A percentile compares a stretch with the other conserved stretches of the same genome.
These are phyloP conservation scores for Rubia balearica DNA, from an alignment of 305 asterid genomes.

Conservation along the genomic window DNA sequence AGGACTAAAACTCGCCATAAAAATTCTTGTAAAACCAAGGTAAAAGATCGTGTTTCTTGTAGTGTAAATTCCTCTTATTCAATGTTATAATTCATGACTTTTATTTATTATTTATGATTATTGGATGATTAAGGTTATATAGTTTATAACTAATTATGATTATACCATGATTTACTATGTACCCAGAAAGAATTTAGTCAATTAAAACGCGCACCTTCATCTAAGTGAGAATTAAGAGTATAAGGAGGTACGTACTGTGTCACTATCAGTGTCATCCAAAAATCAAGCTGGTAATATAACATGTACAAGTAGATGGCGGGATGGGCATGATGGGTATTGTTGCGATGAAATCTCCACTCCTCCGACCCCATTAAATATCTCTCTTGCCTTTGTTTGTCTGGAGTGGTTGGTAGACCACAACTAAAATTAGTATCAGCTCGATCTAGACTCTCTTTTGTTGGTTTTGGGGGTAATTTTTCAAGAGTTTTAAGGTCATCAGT, in stretches of 20 bases:
- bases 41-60: too few relatives aligned
- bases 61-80: too few relatives aligned
- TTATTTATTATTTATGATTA: too few relatives aligned
- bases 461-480: slow-evolving; percentile 51
- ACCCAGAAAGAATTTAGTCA: too few relatives aligned
- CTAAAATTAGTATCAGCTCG: slow-evolving; percentile 30
- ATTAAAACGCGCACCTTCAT: too few relatives aligned
- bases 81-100: too few relatives aligned
- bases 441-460: slow-evolving; percentile 15
- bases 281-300: neutral
- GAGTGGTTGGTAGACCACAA: slow-evolving; percentile 31
- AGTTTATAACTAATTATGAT: too few relatives aligned
- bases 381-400: slow-evolving; percentile 21
- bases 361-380: slow-evolving; percentile 17
- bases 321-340: neutral
- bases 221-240: too few relatives aligned
- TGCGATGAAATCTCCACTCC: slow-evolving; percentile 21
- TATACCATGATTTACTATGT: too few relatives aligned
- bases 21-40: too few relatives aligned
- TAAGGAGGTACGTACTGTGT: neutral
- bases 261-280: neutral
- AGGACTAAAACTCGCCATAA: too few relatives aligned
- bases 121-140: too few relatives aligned
- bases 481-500: slow-evolving; percentile 65
- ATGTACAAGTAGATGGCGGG: neutral